phyloP scores from a whole-genome alignment of 179 eudicot genomes.

The Carnegiea gigantea region DNA sequence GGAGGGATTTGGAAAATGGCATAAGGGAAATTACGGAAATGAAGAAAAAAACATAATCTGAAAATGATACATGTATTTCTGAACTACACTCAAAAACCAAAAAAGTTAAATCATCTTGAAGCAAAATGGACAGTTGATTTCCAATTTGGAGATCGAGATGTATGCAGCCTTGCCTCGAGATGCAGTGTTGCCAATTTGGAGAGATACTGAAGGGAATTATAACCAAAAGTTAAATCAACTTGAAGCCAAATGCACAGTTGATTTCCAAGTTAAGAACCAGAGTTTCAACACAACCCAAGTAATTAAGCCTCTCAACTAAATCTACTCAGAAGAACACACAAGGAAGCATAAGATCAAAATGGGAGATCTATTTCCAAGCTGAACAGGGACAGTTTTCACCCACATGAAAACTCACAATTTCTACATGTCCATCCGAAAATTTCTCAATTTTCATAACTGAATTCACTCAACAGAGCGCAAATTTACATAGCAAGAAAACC shows the following conservation, averaged over 20 bases:
- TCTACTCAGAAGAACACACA: too few relatives aligned
- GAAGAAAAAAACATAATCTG: constrained; percentile 4
- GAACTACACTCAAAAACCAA: not conserved
- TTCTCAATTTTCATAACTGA: not conserved
- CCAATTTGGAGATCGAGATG: not conserved
- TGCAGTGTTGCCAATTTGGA: too few relatives aligned
- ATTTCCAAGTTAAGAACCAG: not conserved
- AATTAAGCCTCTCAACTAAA: not conserved
- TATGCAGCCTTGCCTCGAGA: not conserved
- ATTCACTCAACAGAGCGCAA: not conserved
- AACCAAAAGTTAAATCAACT: not conserved
- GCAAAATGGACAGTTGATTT: too few relatives aligned
- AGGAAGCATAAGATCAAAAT: too few relatives aligned
- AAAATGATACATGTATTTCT: not conserved
- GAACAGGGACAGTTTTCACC: not conserved
- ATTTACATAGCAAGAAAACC: not conserved
- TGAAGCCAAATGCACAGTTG: not conserved
- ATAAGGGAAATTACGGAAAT: not conserved
- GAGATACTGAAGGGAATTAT: not conserved
- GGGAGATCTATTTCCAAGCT: not conserved
- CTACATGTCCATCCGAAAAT: not conserved
- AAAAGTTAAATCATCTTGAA: too few relatives aligned
- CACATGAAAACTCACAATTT: too few relatives aligned
- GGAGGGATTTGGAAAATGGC: too few relatives aligned
- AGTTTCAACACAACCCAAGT: not conserved